Base-by-base conservation (phyloP, 768 basidiomycete genomes). In the Leucocoprinus birnbaumii region DNA sequence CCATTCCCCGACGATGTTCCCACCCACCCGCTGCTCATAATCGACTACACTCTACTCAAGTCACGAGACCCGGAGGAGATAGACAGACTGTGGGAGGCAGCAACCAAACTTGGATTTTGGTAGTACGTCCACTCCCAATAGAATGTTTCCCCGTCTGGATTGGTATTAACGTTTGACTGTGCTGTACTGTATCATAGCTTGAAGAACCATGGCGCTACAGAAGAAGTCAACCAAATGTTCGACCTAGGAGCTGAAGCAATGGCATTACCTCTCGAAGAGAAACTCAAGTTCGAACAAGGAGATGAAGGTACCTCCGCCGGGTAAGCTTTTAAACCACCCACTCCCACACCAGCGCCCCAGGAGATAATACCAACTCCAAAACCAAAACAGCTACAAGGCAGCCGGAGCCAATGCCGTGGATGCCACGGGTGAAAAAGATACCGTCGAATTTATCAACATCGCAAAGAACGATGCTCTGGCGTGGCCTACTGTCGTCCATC, bases 381-480 rank as follows among this genome's bases (percentile, higher is more conserved):
- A 13, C 14, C 37, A 41, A n/a, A n/a, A 24, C 19, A 78, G 78
- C 21, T 87, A 87, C 65, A 86, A 89, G 70, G 82, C 80, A 10
- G 71, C 74, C 0, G 87, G 86, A 1, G 80, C 80, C 0, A 84
- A 80, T 56, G 84, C 82, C 1, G 79, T 83, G 3, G 84, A 89
- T 61, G 78, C 81, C 19, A 73, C 71, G 10, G 87, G 86, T 37
- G 74, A 75, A 47, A 60, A 65, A n/a, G 86, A 88, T 62, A 75
- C 74, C 0, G 73, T 77, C 3, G 84, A 88, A 62, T 87, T 86
- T 65, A 71, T 88, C 56, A 87, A 87, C 61, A 66, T 88, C 34
- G 72, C 86, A 0, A 86, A 86, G 62, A 86, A 90, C 62, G 87
- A 90, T 59, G 84, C 76, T 0, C 63, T 89, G 0, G 76, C 82